Base-by-base conservation (phyloP, 257 asterid species). In the Nicotiana tabacum region DNA sequence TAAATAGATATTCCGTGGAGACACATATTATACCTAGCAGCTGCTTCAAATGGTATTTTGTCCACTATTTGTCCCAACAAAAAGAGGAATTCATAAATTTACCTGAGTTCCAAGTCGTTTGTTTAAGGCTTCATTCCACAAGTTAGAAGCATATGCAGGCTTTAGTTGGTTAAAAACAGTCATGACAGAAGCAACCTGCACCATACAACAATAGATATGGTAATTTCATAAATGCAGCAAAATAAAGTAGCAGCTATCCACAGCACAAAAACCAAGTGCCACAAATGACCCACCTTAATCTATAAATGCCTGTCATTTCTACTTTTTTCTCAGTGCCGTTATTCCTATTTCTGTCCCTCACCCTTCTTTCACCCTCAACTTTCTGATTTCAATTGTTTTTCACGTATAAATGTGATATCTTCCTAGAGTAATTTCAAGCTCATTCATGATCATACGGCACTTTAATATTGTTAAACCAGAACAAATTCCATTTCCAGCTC, bases 51-150 rank as follows among this genome's bases (percentile, higher is more conserved):
- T 0, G 27, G 13, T 72, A 72, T 7, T 74, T 74, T 3, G 80
- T 27, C 80, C 15, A 51, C 62, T 74, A 74, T 12, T 74, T 51
- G 64, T 16, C 43, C 27, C 64, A 27, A 51, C 2, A 0, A 15
- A 48, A 15, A 48, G 62, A 79, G 80, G 61, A 21, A 13, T 53
- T 66, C 35, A 83, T 9, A 21, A 66, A 81, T 66, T 82, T 78
- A 95, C 98, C 98, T 92, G 77, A 87, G 98, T 93, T 84, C 97
- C 97, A 61, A 95, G 97, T 56, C 98, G 93, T 83, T 90, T 93
- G 91, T 95, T 95, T 90, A 95, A 83, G 83, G 99, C 98, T 92
- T 95, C 99, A 81, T 81, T 92, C 99, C 98, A 95, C 95, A 95
- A 35, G 87, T 87, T 93, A 83, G 95, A 91, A 82, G 97, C 97